Evolutionary conservation across 345 rosid genomes (phyloP).

Genomic region (Pelargonium nanum): DNA sequence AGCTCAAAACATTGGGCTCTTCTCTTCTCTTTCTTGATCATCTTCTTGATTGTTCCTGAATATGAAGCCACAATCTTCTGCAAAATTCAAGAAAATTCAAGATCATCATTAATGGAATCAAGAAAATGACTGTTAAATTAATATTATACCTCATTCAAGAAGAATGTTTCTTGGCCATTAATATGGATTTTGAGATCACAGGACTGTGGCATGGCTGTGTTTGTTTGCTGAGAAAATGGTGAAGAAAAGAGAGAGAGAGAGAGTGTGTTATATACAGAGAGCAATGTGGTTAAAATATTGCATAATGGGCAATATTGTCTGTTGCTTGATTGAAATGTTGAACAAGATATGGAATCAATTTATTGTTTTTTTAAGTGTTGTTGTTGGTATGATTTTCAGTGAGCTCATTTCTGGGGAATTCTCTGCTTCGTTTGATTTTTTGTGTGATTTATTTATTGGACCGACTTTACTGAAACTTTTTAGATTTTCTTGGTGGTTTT

Average conservation of each 20-base stretch:
- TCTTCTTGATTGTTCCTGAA: slow-evolving; percentile 47
- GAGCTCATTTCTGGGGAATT: too few species aligned
- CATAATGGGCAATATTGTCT: neutral
- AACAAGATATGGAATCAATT: neutral
- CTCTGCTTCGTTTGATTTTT: too few species aligned
- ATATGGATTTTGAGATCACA: slow-evolving; percentile 43
- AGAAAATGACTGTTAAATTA: neutral
- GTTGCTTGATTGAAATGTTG: neutral
- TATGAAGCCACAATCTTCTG: slow-evolving; percentile 46
- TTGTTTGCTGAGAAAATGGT: neutral
- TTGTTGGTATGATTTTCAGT: too few species aligned
- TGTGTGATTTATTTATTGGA: too few species aligned
- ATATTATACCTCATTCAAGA: slow-evolving; percentile 38
- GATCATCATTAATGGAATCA: neutral
- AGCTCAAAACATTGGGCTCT: slow-evolving; percentile 32
- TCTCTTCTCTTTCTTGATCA: slow-evolving; percentile 36
- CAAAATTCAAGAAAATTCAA: slow-evolving; percentile 2
- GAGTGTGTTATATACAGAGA: slow-evolving; percentile 4
- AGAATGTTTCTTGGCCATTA: slow-evolving; percentile 36
- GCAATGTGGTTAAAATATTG: neutral
- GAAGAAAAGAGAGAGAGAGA: neutral
- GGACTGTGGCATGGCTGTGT: slow-evolving; percentile 29
- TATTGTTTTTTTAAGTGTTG: too few species aligned
- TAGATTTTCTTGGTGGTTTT: too few species aligned
- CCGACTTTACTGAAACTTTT: too few species aligned